Evolutionary conservation across 225 moss, liverwort and hornwort genomes (phyloP).

Genomic region (Physcomitrium patens): DNA sequence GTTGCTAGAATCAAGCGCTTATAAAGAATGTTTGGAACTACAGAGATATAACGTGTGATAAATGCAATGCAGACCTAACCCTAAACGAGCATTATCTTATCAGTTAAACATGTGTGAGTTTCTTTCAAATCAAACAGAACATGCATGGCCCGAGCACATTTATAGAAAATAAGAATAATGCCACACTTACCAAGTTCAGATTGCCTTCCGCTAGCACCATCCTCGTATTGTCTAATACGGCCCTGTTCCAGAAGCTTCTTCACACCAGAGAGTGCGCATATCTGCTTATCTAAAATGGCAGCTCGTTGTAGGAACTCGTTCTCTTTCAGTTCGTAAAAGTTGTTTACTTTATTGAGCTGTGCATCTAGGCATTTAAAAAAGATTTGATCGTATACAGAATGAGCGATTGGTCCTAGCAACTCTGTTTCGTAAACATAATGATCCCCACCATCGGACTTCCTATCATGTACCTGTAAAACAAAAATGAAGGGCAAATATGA

Average conservation of each 20-base stretch:
- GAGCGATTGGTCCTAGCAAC: conserved; percentile 59
- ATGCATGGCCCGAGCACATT: background rate
- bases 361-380: conserved; percentile 69
- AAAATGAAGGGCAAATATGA: background rate
- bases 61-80: background rate
- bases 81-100: conserved; percentile 18
- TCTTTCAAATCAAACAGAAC: conserved; percentile 16
- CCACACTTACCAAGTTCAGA: conserved; percentile 47
- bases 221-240: conserved; percentile 43
- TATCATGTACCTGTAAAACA: conserved; percentile 53
- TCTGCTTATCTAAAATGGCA: conserved; percentile 73
- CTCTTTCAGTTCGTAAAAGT: conserved; percentile 70
- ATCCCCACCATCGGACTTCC: conserved; percentile 48
- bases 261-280: conserved; percentile 61
- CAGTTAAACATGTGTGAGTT: conserved; percentile 7
- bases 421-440: conserved; percentile 64
- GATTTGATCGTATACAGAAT: conserved; percentile 43
- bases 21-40: conserved; percentile 13
- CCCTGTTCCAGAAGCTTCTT: conserved; percentile 65
- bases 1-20: conserved; percentile 27
- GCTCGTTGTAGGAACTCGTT: conserved; percentile 67
- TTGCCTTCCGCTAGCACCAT: conserved; percentile 44
- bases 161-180: conserved; percentile 12
- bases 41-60: conserved; percentile 6
- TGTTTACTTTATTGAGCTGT: conserved; percentile 80